Evolutionary conservation across 108 stramenopile genomes (phyloP).

Genomic region (Nitzschia palea): DNA sequence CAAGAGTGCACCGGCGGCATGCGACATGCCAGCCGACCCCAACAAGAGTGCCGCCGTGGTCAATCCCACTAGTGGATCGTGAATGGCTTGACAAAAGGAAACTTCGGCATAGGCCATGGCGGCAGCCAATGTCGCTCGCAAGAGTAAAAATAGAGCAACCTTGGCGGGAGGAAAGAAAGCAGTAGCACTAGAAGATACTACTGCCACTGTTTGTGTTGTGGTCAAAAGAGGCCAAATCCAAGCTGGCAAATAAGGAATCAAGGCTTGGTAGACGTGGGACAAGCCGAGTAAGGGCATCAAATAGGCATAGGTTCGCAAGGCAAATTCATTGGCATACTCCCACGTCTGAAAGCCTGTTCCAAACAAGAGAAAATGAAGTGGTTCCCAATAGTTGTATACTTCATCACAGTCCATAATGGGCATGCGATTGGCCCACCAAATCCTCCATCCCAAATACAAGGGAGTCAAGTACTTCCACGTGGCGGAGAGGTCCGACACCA

Average conservation of each 20-base stretch:
- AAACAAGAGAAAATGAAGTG: constrained; percentile 88
- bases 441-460: constrained; percentile 54
- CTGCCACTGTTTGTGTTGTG: constrained; percentile 13
- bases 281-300: constrained; percentile 49
- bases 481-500: too few relatives aligned
- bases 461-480: constrained; percentile 8
- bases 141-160: constrained; percentile 42
- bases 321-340: constrained; percentile 94
- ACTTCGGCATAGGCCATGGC: constrained; percentile 41
- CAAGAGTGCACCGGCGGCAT: constrained; percentile 77
- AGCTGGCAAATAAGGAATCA: constrained; percentile 17
- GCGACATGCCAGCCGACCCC: constrained; percentile 75
- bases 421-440: constrained; percentile 67
- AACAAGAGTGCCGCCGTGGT: constrained; percentile 55
- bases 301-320: constrained; percentile 94
- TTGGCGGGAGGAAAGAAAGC: constrained; percentile 22
- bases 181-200: not conserved
- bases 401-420: constrained; percentile 98
- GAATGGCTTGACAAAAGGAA: constrained; percentile 32
- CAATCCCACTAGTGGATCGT: constrained; percentile 12
- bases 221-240: constrained; percentile 28
- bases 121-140: constrained; percentile 50
- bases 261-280: constrained; percentile 8
- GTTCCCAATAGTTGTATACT: constrained; percentile 99
- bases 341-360: constrained; percentile 83